Evolutionary conservation across 2,329 filamentous ascomycete species (phyloP), one percentile per base, ranked within the genome.

Genomic region (Fusarium albidum): DNA sequence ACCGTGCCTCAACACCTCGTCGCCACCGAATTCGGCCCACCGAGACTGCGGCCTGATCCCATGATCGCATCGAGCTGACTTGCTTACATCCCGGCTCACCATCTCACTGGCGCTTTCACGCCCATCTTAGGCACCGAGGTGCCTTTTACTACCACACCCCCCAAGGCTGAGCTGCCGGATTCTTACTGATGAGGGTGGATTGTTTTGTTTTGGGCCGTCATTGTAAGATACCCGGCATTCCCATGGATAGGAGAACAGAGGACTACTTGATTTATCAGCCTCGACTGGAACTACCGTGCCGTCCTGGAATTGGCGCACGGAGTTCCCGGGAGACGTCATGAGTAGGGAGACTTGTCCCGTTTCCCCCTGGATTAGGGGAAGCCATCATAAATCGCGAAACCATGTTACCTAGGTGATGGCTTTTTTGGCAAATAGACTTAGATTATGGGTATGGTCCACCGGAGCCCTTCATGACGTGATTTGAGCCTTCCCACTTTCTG

Each of bases 161-260:
- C 28, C 40, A 10, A 38, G 41, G 44, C 31, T 38, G 42, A 46
- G 49, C 43, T 35, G 47, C 34, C 27, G 37, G 31, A 61, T 63
- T 52, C 39, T 57, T 34, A 57, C 43, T 32, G 42, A 46, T 39
- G 47, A 34, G 37, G 41, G 31, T 35, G 42, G 48, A 39, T 49
- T 15, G 28, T 25, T 18, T 34, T 26, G 55, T 45, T 52, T 55
- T 47, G 49, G 55, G 57, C 51, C 55, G 55, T 49, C 54, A 34
- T 41, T 52, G 47, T 26, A 49, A 64, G 52, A 67, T 67, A 67
- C 65, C 65, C 65, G 62, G 56, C 52, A 62, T 67, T 66, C 66
- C 61, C 63, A 67, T 57, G 65, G 63, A 67, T 38, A 64, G 34
- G 58, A 40, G 49, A 52, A 47, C 39, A 55, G 38, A 43, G 49